Conservation (phyloP, 305 asterid genomes). For the Fraxinus sp. region DNA sequence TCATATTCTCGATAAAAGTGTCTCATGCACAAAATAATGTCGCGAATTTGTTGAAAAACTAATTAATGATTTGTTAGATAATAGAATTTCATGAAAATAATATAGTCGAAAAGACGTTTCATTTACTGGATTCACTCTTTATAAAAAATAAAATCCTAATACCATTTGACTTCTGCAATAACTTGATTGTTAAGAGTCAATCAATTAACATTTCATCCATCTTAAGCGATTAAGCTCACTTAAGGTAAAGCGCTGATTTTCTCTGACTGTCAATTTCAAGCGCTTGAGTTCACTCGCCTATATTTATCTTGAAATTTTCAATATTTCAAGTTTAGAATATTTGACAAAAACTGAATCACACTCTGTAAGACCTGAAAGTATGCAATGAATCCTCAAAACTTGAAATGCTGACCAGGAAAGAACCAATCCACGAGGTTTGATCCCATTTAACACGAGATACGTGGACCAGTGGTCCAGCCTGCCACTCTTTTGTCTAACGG, state of each 20-base stretch:
- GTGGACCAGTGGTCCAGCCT: conserved; percentile 16
- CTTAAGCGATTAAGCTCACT: neutral
- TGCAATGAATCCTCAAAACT: neutral
- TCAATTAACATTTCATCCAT: neutral
- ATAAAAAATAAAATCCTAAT: no score
- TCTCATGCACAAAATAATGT: neutral
- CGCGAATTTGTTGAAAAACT: neutral
- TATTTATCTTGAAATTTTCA: neutral
- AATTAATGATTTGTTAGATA: neutral
- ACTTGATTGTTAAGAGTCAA: neutral
- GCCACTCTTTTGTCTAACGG: neutral
- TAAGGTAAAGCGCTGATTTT: neutral
- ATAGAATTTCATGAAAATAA: neutral
- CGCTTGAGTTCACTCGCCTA: neutral
- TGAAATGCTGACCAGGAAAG: conserved; percentile 17
- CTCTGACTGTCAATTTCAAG: neutral
- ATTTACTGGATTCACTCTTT: no score
- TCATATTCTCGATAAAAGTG: neutral
- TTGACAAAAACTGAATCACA: neutral
- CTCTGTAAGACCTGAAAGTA: neutral
- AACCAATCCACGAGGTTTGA: conserved; percentile 28
- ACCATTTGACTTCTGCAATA: no score
- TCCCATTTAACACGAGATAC: neutral
- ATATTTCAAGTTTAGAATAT: neutral
- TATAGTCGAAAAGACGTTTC: neutral